Percentiles rank a stretch among this genome's conserved stretches.
Evolutionary conservation across 2,329 filamentous ascomycete species (phyloP).

Genomic region (Penicillium sp.): DNA sequence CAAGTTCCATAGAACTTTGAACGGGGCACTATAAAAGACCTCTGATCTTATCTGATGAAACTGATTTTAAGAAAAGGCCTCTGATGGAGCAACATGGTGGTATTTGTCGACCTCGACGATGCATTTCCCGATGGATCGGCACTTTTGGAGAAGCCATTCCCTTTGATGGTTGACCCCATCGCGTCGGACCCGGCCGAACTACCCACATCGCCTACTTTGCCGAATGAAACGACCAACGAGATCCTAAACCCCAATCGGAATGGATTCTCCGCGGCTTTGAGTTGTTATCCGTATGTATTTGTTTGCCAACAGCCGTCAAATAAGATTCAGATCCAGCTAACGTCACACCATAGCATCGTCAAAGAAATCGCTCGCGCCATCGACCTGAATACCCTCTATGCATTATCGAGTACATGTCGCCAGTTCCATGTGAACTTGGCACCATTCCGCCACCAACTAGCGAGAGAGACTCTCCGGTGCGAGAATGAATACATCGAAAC

Average conservation of each 20-base stretch:
- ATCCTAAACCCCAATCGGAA: slow-evolving; percentile 27
- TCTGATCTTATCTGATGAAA: slow-evolving; percentile 25
- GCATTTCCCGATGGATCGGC: slow-evolving; percentile 29
- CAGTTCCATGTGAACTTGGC: slow-evolving; percentile 75
- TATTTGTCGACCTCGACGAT: slow-evolving; percentile 50
- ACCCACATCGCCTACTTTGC: slow-evolving; percentile 12
- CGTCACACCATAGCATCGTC: slow-evolving; percentile 61
- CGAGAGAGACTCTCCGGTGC: slow-evolving; percentile 76
- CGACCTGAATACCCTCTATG: slow-evolving; percentile 84
- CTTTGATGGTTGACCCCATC: slow-evolving; percentile 19
- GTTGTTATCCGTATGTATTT: slow-evolving; percentile 50
- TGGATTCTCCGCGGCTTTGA: slow-evolving; percentile 45
- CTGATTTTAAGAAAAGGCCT: slow-evolving; percentile 19
- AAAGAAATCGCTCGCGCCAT: slow-evolving; percentile 72
- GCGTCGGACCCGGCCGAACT: slow-evolving; percentile 13
- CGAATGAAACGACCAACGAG: slow-evolving; percentile 8
- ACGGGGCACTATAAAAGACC: slow-evolving; percentile 1
- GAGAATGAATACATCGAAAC: slow-evolving; percentile 62
- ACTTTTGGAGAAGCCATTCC: slow-evolving; percentile 20
- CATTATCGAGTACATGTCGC: slow-evolving; percentile 77
- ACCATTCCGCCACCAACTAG: slow-evolving; percentile 72
- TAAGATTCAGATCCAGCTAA: slow-evolving; percentile 15
- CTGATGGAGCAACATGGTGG: slow-evolving; percentile 45
- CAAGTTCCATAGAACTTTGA: too few relatives aligned
- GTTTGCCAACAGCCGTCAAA: slow-evolving; percentile 10